phyloP scores from a whole-genome alignment of 1,284 basidiomycete genomes.

The Cystobasidium sp. region DNA sequence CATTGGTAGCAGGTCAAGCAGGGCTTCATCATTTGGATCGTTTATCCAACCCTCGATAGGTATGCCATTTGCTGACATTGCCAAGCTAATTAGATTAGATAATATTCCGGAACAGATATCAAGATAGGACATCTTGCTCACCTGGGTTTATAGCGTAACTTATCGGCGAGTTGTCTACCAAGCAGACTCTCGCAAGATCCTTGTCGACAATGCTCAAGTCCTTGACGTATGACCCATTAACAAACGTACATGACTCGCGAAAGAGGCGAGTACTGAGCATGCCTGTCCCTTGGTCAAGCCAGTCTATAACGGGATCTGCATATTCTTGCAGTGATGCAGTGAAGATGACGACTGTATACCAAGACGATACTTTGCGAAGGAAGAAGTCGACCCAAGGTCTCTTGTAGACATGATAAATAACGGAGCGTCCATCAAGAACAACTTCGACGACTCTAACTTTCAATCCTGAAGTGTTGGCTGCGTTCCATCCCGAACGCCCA shows the following conservation, averaged over 20 bases:
- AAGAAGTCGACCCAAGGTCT: conserved; percentile 96
- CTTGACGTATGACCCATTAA: conserved; percentile 94
- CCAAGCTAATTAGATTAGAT: not conserved
- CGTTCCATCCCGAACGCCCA: conserved; percentile 18
- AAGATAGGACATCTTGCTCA: conserved; percentile 58
- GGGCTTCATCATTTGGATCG: conserved; percentile 93
- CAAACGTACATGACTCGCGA: conserved; percentile 90
- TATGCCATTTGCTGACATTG: conserved; percentile 81
- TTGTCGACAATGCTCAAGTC: conserved; percentile 83
- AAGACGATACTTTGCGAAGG: conserved; percentile 89
- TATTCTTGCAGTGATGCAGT: conserved; percentile 99
- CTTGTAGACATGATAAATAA: conserved; percentile 98
- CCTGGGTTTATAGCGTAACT: conserved; percentile 92
- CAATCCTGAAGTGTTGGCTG: conserved; percentile 48
- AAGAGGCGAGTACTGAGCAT: conserved; percentile 87
- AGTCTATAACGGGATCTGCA: conserved; percentile 99
- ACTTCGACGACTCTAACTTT: conserved; percentile 94
- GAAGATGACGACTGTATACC: conserved; percentile 99
- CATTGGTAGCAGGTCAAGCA: conserved; percentile 92
- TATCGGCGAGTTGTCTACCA: conserved; percentile 94
- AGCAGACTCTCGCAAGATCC: conserved; percentile 86
- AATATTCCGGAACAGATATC: not conserved
- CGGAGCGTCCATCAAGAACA: conserved; percentile 81
- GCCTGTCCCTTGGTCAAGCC: conserved; percentile 76
- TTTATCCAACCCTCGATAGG: conserved; percentile 99